Evolutionary conservation across 192 early-diverging fungal genomes (phyloP).

Genomic region (Podochytrium sp.): DNA sequence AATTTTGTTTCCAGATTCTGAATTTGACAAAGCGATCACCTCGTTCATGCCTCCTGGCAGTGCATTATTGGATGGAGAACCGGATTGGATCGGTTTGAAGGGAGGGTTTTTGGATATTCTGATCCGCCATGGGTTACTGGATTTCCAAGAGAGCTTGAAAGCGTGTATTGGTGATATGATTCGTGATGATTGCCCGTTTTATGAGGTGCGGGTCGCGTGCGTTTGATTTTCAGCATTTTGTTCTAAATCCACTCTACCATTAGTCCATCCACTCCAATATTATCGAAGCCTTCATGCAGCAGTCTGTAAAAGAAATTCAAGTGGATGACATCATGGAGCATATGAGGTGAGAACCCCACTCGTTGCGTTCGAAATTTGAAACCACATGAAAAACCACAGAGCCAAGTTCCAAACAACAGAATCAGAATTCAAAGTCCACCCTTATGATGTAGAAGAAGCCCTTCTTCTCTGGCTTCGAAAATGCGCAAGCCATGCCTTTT

Average conservation of each 20-base stretch:
- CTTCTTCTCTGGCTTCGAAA: constrained; percentile 45
- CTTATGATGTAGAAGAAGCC: constrained; percentile 55
- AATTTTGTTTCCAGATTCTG: constrained; percentile 21
- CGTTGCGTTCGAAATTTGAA: no score
- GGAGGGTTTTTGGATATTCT: constrained; percentile 42
- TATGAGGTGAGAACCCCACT: constrained; percentile 31
- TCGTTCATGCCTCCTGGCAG: not conserved
- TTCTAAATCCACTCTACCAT: not conserved
- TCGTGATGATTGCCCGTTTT: constrained; percentile 47
- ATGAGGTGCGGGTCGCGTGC: constrained; percentile 41
- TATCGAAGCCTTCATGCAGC: constrained; percentile 45
- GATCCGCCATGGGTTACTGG: constrained; percentile 38
- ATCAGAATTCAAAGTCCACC: constrained; percentile 35
- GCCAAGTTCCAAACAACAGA: no score
- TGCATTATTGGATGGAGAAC: not conserved
- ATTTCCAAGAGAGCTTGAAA: constrained; percentile 42
- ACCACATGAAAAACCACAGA: no score
- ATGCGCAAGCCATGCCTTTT: constrained; percentile 20
- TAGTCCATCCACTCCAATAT: constrained; percentile 54
- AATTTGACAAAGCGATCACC: not conserved
- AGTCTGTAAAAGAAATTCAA: constrained; percentile 2
- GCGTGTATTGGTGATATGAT: constrained; percentile 52
- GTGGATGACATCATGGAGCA: constrained; percentile 38
- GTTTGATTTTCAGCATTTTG: not conserved
- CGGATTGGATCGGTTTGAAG: not conserved